A percentile compares a stretch with the other conserved stretches of the same genome.
phyloP scores from a whole-genome alignment of 352 stramenopile genomes.

The Pythium phragmitis region DNA sequence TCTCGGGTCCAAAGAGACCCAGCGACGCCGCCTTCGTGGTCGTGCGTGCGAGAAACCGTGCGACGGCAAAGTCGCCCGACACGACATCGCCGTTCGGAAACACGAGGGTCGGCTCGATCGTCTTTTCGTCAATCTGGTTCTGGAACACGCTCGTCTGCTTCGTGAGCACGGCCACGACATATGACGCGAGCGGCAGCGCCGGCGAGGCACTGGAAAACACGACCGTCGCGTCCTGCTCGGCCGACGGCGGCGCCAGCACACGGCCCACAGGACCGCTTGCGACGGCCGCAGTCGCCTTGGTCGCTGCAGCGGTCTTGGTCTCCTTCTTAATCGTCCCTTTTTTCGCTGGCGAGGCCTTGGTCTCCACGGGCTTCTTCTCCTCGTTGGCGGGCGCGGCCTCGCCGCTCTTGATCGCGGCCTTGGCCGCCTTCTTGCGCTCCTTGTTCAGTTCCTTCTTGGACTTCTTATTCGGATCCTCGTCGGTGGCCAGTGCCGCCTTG shows the following conservation, averaged over 20 bases:
- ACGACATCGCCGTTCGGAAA: conserved; percentile 54
- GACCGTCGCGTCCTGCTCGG: conserved; percentile 53
- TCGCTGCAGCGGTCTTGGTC: not conserved
- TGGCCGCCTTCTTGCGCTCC: conserved; percentile 85
- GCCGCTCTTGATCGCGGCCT: conserved; percentile 64
- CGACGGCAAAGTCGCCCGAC: conserved; percentile 77
- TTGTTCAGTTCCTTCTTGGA: conserved; percentile 90
- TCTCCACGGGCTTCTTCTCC: conserved; percentile 2
- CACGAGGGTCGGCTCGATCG: conserved; percentile 65
- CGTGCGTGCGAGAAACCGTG: conserved; percentile 58
- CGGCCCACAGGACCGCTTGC: conserved; percentile 30
- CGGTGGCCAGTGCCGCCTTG: not conserved
- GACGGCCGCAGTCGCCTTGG: not conserved
- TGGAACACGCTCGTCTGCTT: conserved; percentile 51
- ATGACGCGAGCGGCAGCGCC: conserved; percentile 63
- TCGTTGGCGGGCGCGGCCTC: conserved; percentile 19
- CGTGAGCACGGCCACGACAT: conserved; percentile 56
- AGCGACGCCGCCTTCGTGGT: conserved; percentile 24
- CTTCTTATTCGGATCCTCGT: conserved; percentile 61
- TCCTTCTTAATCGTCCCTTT: conserved; percentile 3
- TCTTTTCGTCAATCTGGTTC: conserved; percentile 48
- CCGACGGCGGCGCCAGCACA: conserved; percentile 41
- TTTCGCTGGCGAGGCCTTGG: not conserved
- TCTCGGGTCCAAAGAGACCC: conserved; percentile 61
- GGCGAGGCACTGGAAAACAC: conserved; percentile 54